Conservation (phyloP, 176 grass and related monocot genomes). For the Puya raimondii region DNA sequence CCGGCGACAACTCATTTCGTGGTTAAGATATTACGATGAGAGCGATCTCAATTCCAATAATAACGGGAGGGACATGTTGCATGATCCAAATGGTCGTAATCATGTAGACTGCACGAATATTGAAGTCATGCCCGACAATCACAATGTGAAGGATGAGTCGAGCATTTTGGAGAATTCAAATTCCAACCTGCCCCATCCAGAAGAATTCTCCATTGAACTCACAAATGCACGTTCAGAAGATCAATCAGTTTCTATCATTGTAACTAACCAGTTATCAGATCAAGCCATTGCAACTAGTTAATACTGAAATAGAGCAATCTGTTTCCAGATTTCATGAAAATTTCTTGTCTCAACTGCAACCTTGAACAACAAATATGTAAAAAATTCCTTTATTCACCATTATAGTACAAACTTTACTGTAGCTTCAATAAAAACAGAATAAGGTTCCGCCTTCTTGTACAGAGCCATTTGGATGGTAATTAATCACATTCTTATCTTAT, state of each 20-base stretch:
- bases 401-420: no score
- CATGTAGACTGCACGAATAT: not conserved
- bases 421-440: no score
- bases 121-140: not conserved
- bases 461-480: no score
- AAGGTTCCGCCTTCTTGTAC: no score
- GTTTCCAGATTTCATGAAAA: no score
- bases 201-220: slow-evolving; percentile 1
- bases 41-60: not conserved
- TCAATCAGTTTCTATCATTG: not conserved
- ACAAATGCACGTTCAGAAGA: not conserved
- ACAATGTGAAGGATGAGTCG: not conserved
- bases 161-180: not conserved
- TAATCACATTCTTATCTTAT: no score
- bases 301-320: no score
- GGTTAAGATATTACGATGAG: not conserved
- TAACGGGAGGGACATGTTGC: not conserved
- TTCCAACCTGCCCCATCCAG: not conserved
- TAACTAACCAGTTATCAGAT: not conserved
- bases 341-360: no score
- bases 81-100: not conserved
- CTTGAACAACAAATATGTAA: no score
- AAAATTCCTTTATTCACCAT: no score
- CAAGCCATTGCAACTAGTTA: no score
- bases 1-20: not conserved